Evolutionary conservation across 257 asterid genomes (phyloP), one percentile per base, ranked within the genome.

Genomic region (Salvia rosmarinus): DNA sequence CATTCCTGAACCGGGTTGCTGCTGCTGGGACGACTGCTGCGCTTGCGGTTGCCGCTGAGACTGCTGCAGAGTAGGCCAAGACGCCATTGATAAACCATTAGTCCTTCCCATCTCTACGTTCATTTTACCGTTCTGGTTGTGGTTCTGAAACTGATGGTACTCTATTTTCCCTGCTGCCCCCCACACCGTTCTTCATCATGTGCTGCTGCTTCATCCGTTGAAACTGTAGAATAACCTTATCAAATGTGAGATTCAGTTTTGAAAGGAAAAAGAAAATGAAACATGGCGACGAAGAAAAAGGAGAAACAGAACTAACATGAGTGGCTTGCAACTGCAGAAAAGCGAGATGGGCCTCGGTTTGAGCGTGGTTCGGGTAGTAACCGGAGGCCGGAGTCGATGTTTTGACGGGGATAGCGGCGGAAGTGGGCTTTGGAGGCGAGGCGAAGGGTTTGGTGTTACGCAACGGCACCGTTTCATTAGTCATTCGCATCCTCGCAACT

Each of bases 1-100:
- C 95, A 82, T 82, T 23, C 91, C 88, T 8, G 89, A 77, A 19
- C 89, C 82, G 35, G 83, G 68, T 32, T 77, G 88, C 32, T 25
- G 81, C 62, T 1, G 30, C 30, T 25, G 30, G 19, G 57, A 11
- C 16, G 35, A 82, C 62, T 59, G 86, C 16, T 64, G 81, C 5
- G 54, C 21, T 47, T 28, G 57, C 30, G 30, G 30, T 5, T 34
- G 76, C 58, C 80, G 89, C 9, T 76, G 80, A 20, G 88, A 77
- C 67, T 79, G 85, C 56, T 84, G 85, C 54, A 82, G 25, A 54
- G 86, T 72, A 6, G 96, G 95, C 94, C 94, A 89, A 3, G 83
- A 85, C 13, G 81, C 76, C 34, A 37, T 37, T 7, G 85, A 74
- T 12, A 71, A 42, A 14, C 71, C 72, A 51, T 44, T 69, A n/a